Evolutionary conservation across 768 basidiomycete genomes (phyloP).

Genomic region (Panus rudis): DNA sequence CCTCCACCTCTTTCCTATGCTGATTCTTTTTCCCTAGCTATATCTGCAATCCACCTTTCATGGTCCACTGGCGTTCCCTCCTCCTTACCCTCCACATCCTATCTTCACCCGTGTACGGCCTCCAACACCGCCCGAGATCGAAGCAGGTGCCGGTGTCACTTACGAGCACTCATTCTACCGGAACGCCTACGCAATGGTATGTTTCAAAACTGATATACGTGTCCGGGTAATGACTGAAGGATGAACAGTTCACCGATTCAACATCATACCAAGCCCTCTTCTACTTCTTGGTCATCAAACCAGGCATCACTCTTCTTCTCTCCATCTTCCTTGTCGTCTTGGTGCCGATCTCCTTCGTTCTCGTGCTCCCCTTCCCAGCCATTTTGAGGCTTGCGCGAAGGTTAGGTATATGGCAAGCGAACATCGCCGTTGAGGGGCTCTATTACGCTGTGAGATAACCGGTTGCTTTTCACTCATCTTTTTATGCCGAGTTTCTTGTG

Average conservation of each 20-base stretch:
- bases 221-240: too few species aligned
- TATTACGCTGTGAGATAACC: slow-evolving; percentile 33
- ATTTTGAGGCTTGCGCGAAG: slow-evolving; percentile 56
- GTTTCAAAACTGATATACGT: too few species aligned
- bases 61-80: slow-evolving; percentile 52
- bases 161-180: slow-evolving; percentile 72
- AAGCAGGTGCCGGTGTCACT: slow-evolving; percentile 34
- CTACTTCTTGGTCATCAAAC: slow-evolving; percentile 86
- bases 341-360: slow-evolving; percentile 48
- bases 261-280: slow-evolving; percentile 82
- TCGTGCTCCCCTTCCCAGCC: slow-evolving; percentile 63
- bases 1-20: not conserved
- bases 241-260: slow-evolving; percentile 63
- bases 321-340: slow-evolving; percentile 47
- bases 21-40: slow-evolving; percentile 31
- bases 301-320: slow-evolving; percentile 66
- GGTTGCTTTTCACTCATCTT: not conserved
- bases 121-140: slow-evolving; percentile 41
- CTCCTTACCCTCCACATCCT: slow-evolving; percentile 61
- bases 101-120: slow-evolving; percentile 65
- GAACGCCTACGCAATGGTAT: slow-evolving; percentile 75
- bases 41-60: slow-evolving; percentile 67
- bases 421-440: slow-evolving; percentile 70
- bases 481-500: too few species aligned
- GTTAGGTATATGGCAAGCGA: slow-evolving; percentile 79